phyloP scores from a whole-genome alignment of 2,329 filamentous ascomycete species.

The Pyrenochaeta sp. region DNA sequence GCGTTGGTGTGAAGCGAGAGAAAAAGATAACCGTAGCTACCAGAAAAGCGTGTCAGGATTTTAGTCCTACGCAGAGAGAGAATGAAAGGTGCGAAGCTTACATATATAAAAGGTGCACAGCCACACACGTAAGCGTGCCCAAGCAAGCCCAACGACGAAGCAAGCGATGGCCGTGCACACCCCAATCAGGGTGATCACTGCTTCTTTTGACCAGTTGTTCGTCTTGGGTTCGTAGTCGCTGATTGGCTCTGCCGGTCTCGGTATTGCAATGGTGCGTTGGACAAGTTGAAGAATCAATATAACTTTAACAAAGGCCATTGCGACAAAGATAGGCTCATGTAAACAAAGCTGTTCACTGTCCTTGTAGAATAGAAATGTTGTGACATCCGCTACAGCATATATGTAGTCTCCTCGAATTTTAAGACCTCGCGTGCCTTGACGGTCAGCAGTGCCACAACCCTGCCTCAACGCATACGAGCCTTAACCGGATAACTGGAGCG shows the following conservation, averaged over 20 bases:
- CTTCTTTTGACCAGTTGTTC: neutral
- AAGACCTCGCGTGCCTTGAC: too few species aligned
- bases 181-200: neutral
- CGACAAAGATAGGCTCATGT: neutral
- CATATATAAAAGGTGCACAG: neutral
- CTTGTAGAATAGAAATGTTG: too few species aligned
- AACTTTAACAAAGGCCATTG: neutral
- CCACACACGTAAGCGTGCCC: neutral
- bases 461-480: too few species aligned
- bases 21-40: neutral
- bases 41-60: neutral
- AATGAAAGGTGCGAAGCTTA: too few species aligned
- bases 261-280: neutral
- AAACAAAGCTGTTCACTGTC: too few species aligned
- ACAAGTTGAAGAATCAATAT: neutral
- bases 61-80: too few species aligned
- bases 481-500: too few species aligned
- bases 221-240: neutral
- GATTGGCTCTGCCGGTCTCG: neutral
- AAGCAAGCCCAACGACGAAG: neutral
- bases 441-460: too few species aligned
- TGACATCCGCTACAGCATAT: too few species aligned
- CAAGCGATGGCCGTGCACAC: neutral
- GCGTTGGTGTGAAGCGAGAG: neutral
- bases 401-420: too few species aligned